Evolutionary conservation across 2,329 filamentous ascomycete species (phyloP).

Genomic region (Pseudogymnoascus sp.): DNA sequence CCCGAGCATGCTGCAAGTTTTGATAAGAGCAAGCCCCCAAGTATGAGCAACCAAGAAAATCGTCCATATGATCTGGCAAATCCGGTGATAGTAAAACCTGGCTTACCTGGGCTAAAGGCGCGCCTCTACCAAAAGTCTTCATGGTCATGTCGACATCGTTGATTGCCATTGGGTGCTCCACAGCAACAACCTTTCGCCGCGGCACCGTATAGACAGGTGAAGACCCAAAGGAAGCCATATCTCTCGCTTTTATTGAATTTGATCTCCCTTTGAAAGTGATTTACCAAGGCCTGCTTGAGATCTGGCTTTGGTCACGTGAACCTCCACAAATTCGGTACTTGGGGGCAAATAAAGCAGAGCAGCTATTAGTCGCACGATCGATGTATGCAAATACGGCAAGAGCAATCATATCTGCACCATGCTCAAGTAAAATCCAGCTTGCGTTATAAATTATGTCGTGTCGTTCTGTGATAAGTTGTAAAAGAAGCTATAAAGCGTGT

Average conservation of each 20-base stretch:
- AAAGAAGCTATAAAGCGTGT: not conserved
- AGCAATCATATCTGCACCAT: not conserved
- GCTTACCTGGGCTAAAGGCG: slow-evolving; percentile 26
- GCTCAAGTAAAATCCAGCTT: not conserved
- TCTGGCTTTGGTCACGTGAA: not conserved
- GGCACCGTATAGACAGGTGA: slow-evolving; percentile 45
- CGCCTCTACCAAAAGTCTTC: slow-evolving; percentile 46
- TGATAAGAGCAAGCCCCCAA: not conserved
- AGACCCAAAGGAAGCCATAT: not conserved
- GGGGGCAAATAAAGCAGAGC: not conserved
- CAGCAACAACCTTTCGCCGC: slow-evolving; percentile 45
- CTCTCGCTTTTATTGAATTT: not conserved
- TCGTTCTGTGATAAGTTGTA: not conserved
- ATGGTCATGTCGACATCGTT: slow-evolving; percentile 58
- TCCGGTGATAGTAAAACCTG: slow-evolving; percentile 11
- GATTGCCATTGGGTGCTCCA: slow-evolving; percentile 63
- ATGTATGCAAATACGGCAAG: not conserved
- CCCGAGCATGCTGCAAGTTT: not conserved
- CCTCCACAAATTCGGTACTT: not conserved
- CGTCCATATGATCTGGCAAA: not conserved
- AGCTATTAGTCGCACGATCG: not conserved
- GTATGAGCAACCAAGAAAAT: not conserved
- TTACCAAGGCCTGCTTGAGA: not conserved
- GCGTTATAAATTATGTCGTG: slow-evolving; percentile 2
- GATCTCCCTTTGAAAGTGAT: not conserved